Conservation (phyloP, 129 eudicot genomes). For the Centrapalus pauciflorus region DNA sequence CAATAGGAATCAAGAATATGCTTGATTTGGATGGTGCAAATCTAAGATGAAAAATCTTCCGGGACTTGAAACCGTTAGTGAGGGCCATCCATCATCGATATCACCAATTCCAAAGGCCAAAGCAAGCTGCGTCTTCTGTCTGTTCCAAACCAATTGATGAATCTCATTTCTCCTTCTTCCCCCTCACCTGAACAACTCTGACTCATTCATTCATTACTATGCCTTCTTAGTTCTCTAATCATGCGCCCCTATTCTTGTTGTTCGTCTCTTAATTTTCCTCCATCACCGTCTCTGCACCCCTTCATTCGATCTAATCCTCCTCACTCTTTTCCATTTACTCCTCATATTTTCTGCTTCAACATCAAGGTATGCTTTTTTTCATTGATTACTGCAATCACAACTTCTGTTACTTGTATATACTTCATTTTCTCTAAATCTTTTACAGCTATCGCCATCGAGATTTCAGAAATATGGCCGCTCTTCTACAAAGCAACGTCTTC, state of each 20-base stretch:
- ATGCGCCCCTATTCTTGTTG: constrained; percentile 22
- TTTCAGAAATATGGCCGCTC: constrained; percentile 12
- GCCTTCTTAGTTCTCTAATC: constrained; percentile 7
- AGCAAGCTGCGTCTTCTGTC: no score
- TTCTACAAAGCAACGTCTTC: constrained; percentile 17
- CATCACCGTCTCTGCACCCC: constrained; percentile 13
- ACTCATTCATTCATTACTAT: no score
- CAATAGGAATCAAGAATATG: no score
- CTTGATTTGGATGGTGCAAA: no score
- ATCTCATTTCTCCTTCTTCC: no score
- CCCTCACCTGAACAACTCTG: no score
- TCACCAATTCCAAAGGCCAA: no score
- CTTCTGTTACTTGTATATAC: neutral
- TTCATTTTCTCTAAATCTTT: neutral
- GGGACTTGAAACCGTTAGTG: no score
- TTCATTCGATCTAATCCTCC: constrained; percentile 7
- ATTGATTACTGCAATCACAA: constrained; percentile 1
- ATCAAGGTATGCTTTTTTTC: constrained; percentile 2
- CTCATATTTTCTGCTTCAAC: constrained; percentile 9
- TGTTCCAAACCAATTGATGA: no score
- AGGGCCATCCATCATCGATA: no score
- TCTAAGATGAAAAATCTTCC: no score
- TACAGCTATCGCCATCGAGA: constrained; percentile 17
- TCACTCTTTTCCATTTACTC: neutral
- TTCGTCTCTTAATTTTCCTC: constrained; percentile 27